These are phyloP conservation scores for Exophiala lecanii-corni DNA, from an alignment of 2,329 filamentous ascomycete genomes.

Conservation along the genomic window DNA sequence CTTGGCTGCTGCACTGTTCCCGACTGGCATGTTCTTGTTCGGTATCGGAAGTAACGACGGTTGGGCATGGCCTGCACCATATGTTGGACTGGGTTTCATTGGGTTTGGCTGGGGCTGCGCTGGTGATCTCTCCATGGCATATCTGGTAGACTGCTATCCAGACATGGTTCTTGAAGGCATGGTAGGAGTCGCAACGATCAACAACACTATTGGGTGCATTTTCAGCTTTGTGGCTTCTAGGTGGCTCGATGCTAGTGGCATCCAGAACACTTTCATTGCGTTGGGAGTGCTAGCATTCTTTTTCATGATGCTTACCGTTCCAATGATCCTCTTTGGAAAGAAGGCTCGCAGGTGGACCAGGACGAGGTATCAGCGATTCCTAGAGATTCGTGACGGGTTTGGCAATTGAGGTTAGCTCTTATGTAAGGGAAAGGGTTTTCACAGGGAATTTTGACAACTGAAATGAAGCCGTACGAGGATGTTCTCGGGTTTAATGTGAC, in stretches of 20 bases:
- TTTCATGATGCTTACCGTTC: slow-evolving; percentile 48
- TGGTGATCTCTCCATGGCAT: slow-evolving; percentile 53
- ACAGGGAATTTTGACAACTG: too few species aligned
- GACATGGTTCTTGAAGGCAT: slow-evolving; percentile 56
- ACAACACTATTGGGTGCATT: slow-evolving; percentile 52
- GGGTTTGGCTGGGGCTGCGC: slow-evolving; percentile 58
- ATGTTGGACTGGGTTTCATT: slow-evolving; percentile 54
- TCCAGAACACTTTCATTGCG: slow-evolving; percentile 48
- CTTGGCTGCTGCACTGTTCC: slow-evolving; percentile 47
- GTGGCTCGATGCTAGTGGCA: slow-evolving; percentile 47
- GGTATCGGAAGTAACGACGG: slow-evolving; percentile 49
- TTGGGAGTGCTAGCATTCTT: slow-evolving; percentile 50
- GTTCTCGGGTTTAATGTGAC: too few species aligned
- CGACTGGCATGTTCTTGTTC: slow-evolving; percentile 50
- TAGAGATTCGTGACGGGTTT: slow-evolving; percentile 45
- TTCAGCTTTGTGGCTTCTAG: slow-evolving; percentile 50
- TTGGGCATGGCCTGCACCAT: slow-evolving; percentile 51
- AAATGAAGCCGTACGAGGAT: too few species aligned
- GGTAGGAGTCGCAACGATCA: slow-evolving; percentile 55
- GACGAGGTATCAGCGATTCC: slow-evolving; percentile 43
- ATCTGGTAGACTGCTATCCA: slow-evolving; percentile 53
- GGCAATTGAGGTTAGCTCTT: slow-evolving; percentile 3
- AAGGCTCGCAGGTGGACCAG: slow-evolving; percentile 45
- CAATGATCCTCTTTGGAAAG: slow-evolving; percentile 55
- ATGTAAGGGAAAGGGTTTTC: too few species aligned